phyloP scores from a whole-genome alignment of 2,329 filamentous ascomycete species.

The Aspergillus floridensis region DNA sequence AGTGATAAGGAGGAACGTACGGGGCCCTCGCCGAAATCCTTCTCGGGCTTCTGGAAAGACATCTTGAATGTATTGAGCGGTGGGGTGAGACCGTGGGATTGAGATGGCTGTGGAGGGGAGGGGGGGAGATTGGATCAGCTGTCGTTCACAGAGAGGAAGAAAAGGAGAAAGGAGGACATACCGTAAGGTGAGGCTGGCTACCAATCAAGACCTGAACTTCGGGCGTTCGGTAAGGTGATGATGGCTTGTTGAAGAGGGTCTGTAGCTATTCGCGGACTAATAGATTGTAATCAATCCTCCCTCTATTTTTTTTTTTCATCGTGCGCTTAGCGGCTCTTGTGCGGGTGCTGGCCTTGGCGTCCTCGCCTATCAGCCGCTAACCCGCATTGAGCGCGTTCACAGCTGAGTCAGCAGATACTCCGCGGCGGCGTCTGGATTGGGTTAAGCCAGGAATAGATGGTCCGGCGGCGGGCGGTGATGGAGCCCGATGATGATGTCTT shows the following conservation, averaged over 20 bases:
- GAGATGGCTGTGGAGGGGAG: slow-evolving; percentile 19
- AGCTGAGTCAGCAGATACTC: slow-evolving; percentile 14
- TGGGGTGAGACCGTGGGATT: slow-evolving; percentile 24
- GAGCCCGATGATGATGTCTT: background rate
- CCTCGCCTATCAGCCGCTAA: slow-evolving; percentile 43
- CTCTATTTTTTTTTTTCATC: slow-evolving; percentile 16
- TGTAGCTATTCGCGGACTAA: slow-evolving; percentile 20
- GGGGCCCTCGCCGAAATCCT: slow-evolving; percentile 86
- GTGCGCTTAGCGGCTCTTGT: slow-evolving; percentile 21
- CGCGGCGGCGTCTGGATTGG: slow-evolving; percentile 4
- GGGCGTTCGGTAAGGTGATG: slow-evolving; percentile 77
- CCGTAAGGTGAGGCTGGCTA: slow-evolving; percentile 31
- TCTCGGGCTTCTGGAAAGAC: slow-evolving; percentile 95
- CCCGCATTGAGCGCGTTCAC: slow-evolving; percentile 14
- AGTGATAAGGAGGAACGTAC: slow-evolving; percentile 49
- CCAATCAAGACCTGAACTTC: slow-evolving; percentile 81
- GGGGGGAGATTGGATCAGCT: slow-evolving; percentile 7
- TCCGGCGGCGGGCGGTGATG: background rate
- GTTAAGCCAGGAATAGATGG: background rate
- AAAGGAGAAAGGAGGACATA: slow-evolving; percentile 14
- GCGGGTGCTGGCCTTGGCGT: slow-evolving; percentile 34
- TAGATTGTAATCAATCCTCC: slow-evolving; percentile 12
- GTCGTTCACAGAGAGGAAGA: background rate
- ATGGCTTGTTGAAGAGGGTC: slow-evolving; percentile 39
- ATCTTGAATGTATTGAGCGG: slow-evolving; percentile 56